Evolutionary conservation across 2,329 filamentous ascomycete species (phyloP), one percentile per base, ranked within the genome.

Genomic region (Allantophomopsis lycopodina): DNA sequence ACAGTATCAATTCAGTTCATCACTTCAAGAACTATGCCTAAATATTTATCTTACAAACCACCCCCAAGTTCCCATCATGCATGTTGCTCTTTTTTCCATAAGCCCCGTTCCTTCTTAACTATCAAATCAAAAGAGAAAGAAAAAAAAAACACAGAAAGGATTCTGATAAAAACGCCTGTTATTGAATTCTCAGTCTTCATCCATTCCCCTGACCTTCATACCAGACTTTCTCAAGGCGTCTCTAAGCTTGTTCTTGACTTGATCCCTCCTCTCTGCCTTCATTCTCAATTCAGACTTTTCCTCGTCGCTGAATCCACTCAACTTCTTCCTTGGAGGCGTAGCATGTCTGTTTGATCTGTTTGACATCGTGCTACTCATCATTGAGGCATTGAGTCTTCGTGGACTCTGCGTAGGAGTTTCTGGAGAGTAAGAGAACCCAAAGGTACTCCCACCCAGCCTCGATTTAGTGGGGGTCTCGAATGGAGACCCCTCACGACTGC

Each of bases 211-310:
- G 17, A 56, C 49, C 43, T 44, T 52, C 6, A 51, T 48, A 4
- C 52, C 53, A 5, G 48, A 45, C n/a, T 53, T 52, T 37, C 48
- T 44, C 33, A 60, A 42, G 28, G 54, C 55, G 4, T 34, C 46
- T 45, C 47, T 57, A 38, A 80, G 55, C 53, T 70, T 71, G 23
- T 59, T 58, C 20, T 75, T 58, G 7, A 76, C 66, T 3, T 63
- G 67, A 49, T 65, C 65, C 47, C 73, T 63, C 44, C 62, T 67
- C n/a, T 64, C 63, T 45, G 65, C 59, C 55, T 69, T 73, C 42
- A 65, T 62, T 56, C 67, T 73, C 41, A 79, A 54, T 20, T 64
- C 63, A 20, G 59, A 59, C 60, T 76, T 79, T 53, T 81, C 77
- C 39, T 69, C 64, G 23, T 63, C 60, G 42, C 66, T 74, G 48